Evolutionary conservation across 2,329 filamentous ascomycete genomes (phyloP).

Genomic region (Calonectria honghensis): DNA sequence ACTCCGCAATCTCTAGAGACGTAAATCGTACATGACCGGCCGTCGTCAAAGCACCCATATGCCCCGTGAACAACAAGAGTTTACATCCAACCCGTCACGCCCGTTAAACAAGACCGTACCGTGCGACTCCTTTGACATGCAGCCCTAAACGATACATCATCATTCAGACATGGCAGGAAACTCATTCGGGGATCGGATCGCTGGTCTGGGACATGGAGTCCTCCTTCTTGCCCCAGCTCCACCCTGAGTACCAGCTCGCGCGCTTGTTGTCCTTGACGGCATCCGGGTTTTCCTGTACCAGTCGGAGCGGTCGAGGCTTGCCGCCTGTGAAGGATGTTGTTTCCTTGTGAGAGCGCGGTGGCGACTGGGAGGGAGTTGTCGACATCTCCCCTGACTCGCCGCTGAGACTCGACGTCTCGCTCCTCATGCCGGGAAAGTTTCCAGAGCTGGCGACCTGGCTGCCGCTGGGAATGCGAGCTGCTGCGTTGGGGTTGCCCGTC

Average conservation of each 20-base stretch:
- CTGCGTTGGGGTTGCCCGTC: constrained; percentile 70
- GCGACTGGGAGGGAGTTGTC: constrained; percentile 72
- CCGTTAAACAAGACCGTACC: constrained; percentile 46
- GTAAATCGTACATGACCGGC: constrained; percentile 57
- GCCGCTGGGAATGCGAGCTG: constrained; percentile 71
- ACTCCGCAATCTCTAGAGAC: constrained; percentile 57
- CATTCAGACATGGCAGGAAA: constrained; percentile 29
- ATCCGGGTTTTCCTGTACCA: constrained; percentile 86
- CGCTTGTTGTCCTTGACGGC: constrained; percentile 73
- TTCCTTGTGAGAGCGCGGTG: constrained; percentile 71
- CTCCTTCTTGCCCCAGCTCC: constrained; percentile 73
- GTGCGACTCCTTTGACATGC: constrained; percentile 21
- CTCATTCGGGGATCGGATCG: constrained; percentile 61
- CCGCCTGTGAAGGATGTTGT: constrained; percentile 75
- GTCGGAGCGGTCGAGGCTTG: constrained; percentile 88
- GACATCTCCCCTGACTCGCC: constrained; percentile 77
- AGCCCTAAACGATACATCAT: constrained; percentile 31
- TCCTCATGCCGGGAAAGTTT: constrained; percentile 84
- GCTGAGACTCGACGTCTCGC: constrained; percentile 78
- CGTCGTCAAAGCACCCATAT: constrained; percentile 50
- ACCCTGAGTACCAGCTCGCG: constrained; percentile 78
- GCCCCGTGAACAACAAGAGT: constrained; percentile 46
- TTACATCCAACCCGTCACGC: constrained; percentile 54
- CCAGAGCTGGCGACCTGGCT: constrained; percentile 68
- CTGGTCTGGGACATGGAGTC: constrained; percentile 59